These are phyloP conservation scores for Starmerella etchellsii DNA, from an alignment of 805 yeast species.

Conservation along the genomic window DNA sequence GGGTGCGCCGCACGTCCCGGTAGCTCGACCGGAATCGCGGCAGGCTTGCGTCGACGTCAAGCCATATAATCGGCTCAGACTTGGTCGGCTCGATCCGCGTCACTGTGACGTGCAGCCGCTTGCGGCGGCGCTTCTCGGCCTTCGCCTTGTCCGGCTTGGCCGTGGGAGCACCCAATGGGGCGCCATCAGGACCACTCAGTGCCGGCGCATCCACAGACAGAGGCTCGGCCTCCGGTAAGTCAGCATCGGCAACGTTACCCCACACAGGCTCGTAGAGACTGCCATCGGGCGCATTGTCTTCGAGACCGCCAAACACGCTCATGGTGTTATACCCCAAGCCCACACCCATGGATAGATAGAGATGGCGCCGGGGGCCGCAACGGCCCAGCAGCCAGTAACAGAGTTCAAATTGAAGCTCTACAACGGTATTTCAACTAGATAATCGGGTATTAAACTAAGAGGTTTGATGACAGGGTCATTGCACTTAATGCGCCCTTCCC, in stretches of 20 bases:
- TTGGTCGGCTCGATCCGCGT: constrained; percentile 59
- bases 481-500: too few species aligned
- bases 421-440: too few species aligned
- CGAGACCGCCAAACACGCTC: constrained; percentile 23
- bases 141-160: neutral
- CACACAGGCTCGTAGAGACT: constrained; percentile 3
- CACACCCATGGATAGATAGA: too few species aligned
- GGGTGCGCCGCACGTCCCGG: constrained; percentile 67
- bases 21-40: constrained; percentile 68
- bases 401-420: too few species aligned
- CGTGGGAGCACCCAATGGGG: neutral
- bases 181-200: neutral
- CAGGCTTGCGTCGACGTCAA: constrained; percentile 55
- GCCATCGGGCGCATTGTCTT: constrained; percentile 24
- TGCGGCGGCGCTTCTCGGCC: constrained; percentile 18
- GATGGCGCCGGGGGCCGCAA: too few species aligned
- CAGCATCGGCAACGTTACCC: neutral
- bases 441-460: too few species aligned
- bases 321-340: neutral
- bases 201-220: neutral
- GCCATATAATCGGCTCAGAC: constrained; percentile 62
- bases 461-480: too few species aligned
- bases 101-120: constrained; percentile 42
- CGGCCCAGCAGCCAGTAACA: too few species aligned
- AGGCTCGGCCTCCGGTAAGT: neutral